These are phyloP conservation scores for Pseudovirgaria hyperparasitica DNA, from an alignment of 2,329 filamentous ascomycete species.

Conservation along the genomic window DNA sequence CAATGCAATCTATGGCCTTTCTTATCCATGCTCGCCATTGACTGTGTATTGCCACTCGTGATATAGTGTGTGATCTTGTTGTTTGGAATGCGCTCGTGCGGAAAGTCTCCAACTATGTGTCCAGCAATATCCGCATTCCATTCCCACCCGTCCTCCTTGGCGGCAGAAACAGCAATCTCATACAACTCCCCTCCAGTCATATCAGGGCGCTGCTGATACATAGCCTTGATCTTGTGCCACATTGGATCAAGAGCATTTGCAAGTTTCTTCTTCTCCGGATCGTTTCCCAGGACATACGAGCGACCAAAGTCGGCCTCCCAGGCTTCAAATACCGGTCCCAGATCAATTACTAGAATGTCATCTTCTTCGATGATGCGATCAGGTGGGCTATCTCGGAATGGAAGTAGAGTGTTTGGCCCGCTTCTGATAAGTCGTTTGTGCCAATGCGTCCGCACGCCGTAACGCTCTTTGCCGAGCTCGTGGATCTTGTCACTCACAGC, in stretches of 20 bases:
- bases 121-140: constrained; percentile 35
- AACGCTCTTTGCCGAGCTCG: constrained; percentile 28
- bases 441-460: constrained; percentile 37
- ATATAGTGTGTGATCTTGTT: constrained; percentile 35
- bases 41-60: constrained; percentile 29
- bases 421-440: constrained; percentile 40
- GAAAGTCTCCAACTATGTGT: constrained; percentile 38
- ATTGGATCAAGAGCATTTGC: constrained; percentile 35
- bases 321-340: constrained; percentile 39
- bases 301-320: constrained; percentile 44
- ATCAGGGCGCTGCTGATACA: constrained; percentile 25
- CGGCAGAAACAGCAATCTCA: constrained; percentile 28
- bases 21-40: constrained; percentile 26
- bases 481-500: constrained; percentile 36
- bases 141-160: constrained; percentile 27
- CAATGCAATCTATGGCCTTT: constrained; percentile 34
- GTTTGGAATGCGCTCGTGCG: constrained; percentile 38
- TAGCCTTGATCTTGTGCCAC: constrained; percentile 32
- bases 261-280: constrained; percentile 31
- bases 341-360: constrained; percentile 40
- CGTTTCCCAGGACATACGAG: constrained; percentile 37
- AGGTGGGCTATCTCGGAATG: constrained; percentile 37
- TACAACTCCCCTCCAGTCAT: constrained; percentile 39
- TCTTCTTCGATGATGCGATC: constrained; percentile 35
- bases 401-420: constrained; percentile 36